Base-by-base conservation (phyloP, 1,284 basidiomycete genomes). In the Anthracocystis walkeri region DNA sequence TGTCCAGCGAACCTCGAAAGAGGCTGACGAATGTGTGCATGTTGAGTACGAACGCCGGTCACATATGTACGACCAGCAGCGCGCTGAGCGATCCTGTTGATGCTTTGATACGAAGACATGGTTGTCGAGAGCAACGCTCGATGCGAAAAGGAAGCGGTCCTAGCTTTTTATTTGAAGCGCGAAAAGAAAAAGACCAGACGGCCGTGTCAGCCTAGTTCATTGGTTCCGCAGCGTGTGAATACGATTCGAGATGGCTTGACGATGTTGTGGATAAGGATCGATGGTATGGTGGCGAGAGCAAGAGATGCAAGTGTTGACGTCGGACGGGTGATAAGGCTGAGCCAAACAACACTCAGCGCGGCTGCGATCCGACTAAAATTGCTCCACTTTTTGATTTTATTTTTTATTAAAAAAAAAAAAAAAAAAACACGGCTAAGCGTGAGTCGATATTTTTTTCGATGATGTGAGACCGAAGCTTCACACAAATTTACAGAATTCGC, bases 41-140 rank as follows among this genome's bases (percentile, higher is more conserved):
- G 21, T 21, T 56, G 61, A 6, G 23, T 41, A 41, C 53, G 53
- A 7, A 21, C 12, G n/a, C 8, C 14, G 7, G 7, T 5, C 21
- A 46, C 8, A 14, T 14, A 53, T 0, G 40, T 3, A 7, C 59
- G 62, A 20, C 42, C 21, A 25, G 54, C 58, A 7, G 53, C 48
- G 4, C 50, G 58, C 50, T 70, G 67, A 6, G 58, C 55, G 21
- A 58, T 38, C 29, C 63, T 53, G 41, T 29, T 48, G 25, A 65
- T 58, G 55, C 50, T 61, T 6, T 49, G 52, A 21, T 65, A 71
- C 16, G 58, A 33, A 20, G 63, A 58, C 68, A 71, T 71, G 55
- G 12, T 42, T 20, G 44, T 46, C 18, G 25, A 6, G 14, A 49
- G 53, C 2, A 38, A 20, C 33, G 20, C 21, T 29, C n/a, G 25